phyloP scores from a whole-genome alignment of 2,329 filamentous ascomycete species.

The Thyridium curvatum region DNA sequence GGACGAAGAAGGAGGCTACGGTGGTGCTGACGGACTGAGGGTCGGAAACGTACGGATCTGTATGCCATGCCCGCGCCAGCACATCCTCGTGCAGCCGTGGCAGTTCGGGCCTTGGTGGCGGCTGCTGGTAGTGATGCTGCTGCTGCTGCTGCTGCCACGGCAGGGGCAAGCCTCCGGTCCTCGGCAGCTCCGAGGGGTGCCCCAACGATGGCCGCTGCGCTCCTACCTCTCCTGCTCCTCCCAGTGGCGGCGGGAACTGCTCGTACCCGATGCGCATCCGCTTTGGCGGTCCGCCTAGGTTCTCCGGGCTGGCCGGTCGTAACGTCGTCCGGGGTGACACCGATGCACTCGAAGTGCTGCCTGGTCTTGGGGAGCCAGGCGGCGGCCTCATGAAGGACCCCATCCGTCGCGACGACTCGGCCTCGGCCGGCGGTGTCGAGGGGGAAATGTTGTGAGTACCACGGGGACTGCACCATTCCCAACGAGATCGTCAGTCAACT shows the following conservation, averaged over 20 bases:
- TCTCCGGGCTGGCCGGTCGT: conserved; percentile 21
- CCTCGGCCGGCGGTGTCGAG: conserved; percentile 43
- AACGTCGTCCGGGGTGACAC: conserved; percentile 38
- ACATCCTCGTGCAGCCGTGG: conserved; percentile 43
- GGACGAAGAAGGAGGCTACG: conserved; percentile 34
- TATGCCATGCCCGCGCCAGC: conserved; percentile 41
- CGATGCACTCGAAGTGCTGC: conserved; percentile 39
- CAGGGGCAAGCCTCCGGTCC: conserved; percentile 13
- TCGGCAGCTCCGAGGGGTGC: conserved; percentile 28
- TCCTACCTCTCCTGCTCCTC: too few species aligned
- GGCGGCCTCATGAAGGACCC: conserved; percentile 18
- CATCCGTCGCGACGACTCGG: conserved; percentile 35
- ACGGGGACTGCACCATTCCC: conserved; percentile 37
- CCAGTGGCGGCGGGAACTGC: conserved; percentile 28
- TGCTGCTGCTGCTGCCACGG: conserved; percentile 24
- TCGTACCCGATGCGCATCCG: conserved; percentile 42
- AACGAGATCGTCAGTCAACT: too few species aligned
- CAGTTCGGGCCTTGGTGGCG: conserved; percentile 21
- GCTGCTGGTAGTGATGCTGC: neutral
- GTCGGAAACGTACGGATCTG: conserved; percentile 40
- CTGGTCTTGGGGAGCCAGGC: conserved; percentile 28
- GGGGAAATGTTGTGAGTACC: conserved; percentile 53
- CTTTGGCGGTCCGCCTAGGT: conserved; percentile 32
- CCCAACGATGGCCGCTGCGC: conserved; percentile 22
- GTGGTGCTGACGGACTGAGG: conserved; percentile 30